A percentile compares a stretch with the other conserved stretches of the same genome.
These are phyloP conservation scores for Lithocarpus polystachyus DNA, from an alignment of 306 rosid species.

Conservation along the genomic window DNA sequence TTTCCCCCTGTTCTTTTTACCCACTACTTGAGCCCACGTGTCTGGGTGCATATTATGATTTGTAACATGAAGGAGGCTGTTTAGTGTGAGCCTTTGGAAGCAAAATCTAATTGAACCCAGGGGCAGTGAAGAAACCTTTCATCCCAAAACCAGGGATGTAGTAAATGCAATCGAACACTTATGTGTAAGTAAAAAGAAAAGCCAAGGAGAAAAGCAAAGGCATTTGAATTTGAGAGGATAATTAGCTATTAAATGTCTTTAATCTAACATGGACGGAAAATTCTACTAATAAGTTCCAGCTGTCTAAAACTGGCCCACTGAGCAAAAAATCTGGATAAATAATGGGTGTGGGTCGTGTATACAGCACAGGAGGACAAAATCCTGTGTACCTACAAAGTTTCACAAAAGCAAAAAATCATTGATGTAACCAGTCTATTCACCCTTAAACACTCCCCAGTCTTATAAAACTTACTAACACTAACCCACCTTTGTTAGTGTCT, in stretches of 20 bases:
- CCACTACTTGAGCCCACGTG: neutral
- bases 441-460: too few species aligned
- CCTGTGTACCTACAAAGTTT: neutral
- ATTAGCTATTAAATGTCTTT: neutral
- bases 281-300: neutral
- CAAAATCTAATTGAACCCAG: neutral
- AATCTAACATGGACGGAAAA: neutral
- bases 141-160: neutral
- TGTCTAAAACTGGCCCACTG: neutral
- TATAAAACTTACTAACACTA: too few species aligned
- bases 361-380: neutral
- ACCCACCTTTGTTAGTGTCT: conserved; percentile 78
- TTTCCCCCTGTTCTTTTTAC: neutral
- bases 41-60: neutral
- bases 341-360: neutral
- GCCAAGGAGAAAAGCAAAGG: neutral
- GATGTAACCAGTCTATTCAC: conserved; percentile 1
- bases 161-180: neutral
- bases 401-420: neutral
- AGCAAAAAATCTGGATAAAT: neutral
- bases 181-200: neutral
- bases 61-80: neutral
- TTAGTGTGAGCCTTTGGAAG: neutral
- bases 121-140: neutral
- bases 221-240: neutral